A percentile compares a stretch with the other conserved stretches of the same genome.
These are phyloP conservation scores for Gossypium davidsonii DNA, from an alignment of 441 rosid species.

Conservation along the genomic window DNA sequence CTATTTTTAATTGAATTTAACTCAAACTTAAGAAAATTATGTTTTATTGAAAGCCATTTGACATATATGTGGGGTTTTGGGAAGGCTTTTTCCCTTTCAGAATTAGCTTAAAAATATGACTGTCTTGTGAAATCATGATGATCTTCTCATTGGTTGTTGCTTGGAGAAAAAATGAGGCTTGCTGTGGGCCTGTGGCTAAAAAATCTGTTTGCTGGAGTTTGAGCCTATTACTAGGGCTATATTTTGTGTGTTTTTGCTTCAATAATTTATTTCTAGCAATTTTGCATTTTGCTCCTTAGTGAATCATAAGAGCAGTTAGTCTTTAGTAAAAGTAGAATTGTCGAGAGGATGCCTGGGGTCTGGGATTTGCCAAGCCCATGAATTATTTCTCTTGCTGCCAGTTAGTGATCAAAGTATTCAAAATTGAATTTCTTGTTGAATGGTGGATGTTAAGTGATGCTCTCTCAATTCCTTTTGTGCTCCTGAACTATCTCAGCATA, in stretches of 20 bases:
- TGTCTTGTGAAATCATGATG: not conserved
- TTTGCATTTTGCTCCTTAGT: not conserved
- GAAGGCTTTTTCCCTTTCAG: not conserved
- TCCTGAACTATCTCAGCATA: not conserved
- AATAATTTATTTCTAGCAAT: not conserved
- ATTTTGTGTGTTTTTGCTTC: not conserved
- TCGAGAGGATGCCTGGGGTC: not conserved
- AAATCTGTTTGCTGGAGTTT: not conserved
- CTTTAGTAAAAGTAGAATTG: not conserved
- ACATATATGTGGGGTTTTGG: not conserved
- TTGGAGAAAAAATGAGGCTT: not conserved
- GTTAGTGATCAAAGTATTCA: not conserved
- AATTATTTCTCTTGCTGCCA: not conserved
- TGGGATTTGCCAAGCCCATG: not conserved
- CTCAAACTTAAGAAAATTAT: not conserved
- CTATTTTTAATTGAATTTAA: not conserved
- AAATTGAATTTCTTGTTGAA: not conserved
- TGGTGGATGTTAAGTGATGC: not conserved
- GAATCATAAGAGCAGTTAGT: not conserved
- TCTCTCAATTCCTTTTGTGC: not conserved
- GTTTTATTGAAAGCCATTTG: not conserved
- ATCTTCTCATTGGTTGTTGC: not conserved
- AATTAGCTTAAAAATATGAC: not conserved
- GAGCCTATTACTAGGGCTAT: not conserved
- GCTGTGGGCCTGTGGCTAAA: not conserved